These are phyloP conservation scores for Fennellomyces sp. DNA, from an alignment of 371 early-diverging fungal species.

Conservation along the genomic window DNA sequence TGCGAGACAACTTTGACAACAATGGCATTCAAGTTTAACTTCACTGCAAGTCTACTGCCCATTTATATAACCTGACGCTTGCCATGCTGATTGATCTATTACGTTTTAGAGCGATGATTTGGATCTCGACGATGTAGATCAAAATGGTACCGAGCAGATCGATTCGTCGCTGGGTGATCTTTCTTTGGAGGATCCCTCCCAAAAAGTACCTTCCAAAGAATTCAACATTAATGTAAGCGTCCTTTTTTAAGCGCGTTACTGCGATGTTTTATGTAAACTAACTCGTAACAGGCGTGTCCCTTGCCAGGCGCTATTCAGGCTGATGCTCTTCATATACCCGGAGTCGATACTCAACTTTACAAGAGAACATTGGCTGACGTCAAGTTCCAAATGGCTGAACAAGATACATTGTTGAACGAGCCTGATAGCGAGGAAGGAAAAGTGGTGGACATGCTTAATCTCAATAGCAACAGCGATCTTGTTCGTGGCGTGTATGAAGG, in stretches of 20 bases:
- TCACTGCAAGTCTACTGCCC: constrained; percentile 41
- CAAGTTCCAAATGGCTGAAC: constrained; percentile 80
- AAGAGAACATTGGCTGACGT: constrained; percentile 82
- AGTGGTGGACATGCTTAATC: constrained; percentile 51
- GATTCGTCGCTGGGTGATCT: constrained; percentile 47
- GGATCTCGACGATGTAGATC: constrained; percentile 54
- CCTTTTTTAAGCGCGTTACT: background rate
- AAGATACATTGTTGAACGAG: constrained; percentile 51
- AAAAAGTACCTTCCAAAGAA: constrained; percentile 32
- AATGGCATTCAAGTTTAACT: constrained; percentile 64
- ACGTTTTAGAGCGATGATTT: constrained; percentile 50
- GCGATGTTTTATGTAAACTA: background rate
- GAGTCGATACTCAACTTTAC: constrained; percentile 28
- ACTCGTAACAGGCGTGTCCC: constrained; percentile 24
- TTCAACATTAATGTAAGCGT: constrained; percentile 38
- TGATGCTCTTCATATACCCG: constrained; percentile 33
- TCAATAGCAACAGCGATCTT: constrained; percentile 75
- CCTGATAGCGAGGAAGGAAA: constrained; percentile 32
- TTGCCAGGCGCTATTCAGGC: constrained; percentile 44
- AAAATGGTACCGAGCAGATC: constrained; percentile 32
- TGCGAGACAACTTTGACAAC: background rate
- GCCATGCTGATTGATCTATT: background rate
- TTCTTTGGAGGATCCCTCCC: constrained; percentile 24
- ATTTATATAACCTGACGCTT: background rate
- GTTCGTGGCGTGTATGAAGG: constrained; percentile 91